Evolutionary conservation across 768 basidiomycete genomes (phyloP), one percentile per base, ranked within the genome.

Genomic region (Boletus rufocinnamomeus): DNA sequence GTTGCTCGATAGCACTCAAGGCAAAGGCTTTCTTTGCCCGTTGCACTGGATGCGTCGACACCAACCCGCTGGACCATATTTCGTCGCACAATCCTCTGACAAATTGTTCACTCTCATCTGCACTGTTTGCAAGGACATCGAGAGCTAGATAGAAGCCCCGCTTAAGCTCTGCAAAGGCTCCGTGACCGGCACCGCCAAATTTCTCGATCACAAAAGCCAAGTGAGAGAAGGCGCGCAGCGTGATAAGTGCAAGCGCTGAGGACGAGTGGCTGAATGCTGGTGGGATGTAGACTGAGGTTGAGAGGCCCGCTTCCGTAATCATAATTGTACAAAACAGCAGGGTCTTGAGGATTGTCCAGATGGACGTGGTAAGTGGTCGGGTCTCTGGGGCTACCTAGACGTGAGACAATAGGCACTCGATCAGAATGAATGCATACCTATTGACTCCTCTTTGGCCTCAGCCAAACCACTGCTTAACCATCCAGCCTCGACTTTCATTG

Each of bases 151-250:
- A 93, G 63, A 91, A 89, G 2, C 81, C 83, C 64, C 84, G 84
- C 63, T 88, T 87, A 43, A 94, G 79, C 65, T 93, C 89, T 28
- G 78, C 66, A 66, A 95, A 89, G 3, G 86, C 83, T 23, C 79
- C 79, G 21, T 74, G 73, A 17, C 75, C 76, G 0, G 75, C 72
- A 9, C 90, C 89, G 3, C 93, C 93, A 62, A 94, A 93, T 64
- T 88, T 84, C 10, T 87, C 84, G 9, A 93, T 83, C 49, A 93
- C 81, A 65, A 91, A 91, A 3, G 91, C 84, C 21, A 93, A 77
- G 66, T 85, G 81, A 13, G 82, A 84, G 13, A 94, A 78, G 0
- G 81, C 82, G 28, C 79, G 77, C 0, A 94, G 72, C 6, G 81
- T 77, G 16, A 77, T 71, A 6, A 82, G 72, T 2, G 89, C 85